phyloP scores from a whole-genome alignment of 1,139 yeast species.

The Lodderomyces parapsilosis region DNA sequence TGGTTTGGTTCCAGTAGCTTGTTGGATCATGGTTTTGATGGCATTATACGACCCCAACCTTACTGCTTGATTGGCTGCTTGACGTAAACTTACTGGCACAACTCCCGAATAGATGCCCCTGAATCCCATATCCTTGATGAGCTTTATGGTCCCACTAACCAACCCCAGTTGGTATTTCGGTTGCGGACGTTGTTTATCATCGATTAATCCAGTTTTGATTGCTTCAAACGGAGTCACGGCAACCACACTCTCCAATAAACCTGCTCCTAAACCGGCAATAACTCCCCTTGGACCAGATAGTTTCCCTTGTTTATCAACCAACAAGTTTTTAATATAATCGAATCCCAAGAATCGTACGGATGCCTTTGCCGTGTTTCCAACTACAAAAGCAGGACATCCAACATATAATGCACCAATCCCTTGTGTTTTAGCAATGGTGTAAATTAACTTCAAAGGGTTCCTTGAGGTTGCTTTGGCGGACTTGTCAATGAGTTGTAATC shows the following conservation, averaged over 20 bases:
- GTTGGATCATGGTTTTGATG: constrained; percentile 79
- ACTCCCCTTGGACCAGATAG: constrained; percentile 89
- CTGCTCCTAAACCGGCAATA: constrained; percentile 95
- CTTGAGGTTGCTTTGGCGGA: constrained; percentile 53
- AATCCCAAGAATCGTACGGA: constrained; percentile 91
- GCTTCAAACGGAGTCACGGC: constrained; percentile 98
- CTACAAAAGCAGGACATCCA: constrained; percentile 97
- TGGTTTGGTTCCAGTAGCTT: constrained; percentile 60
- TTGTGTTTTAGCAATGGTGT: constrained; percentile 69
- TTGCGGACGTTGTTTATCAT: constrained; percentile 73
- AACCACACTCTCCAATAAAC: constrained; percentile 82
- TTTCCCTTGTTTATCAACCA: constrained; percentile 83
- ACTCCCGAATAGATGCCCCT: constrained; percentile 86
- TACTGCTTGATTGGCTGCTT: constrained; percentile 94
- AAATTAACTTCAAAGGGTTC: constrained; percentile 80
- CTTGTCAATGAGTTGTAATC: constrained; percentile 81
- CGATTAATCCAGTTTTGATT: constrained; percentile 91
- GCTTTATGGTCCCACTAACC: constrained; percentile 57
- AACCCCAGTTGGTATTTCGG: constrained; percentile 79
- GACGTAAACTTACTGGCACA: constrained; percentile 90
- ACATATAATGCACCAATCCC: constrained; percentile 83
- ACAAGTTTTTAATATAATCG: constrained; percentile 74
- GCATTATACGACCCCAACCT: constrained; percentile 91
- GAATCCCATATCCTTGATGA: constrained; percentile 76
- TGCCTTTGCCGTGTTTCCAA: constrained; percentile 95